phyloP scores from a whole-genome alignment of 805 yeast species.

The Cyberlindnera suaveolens region DNA sequence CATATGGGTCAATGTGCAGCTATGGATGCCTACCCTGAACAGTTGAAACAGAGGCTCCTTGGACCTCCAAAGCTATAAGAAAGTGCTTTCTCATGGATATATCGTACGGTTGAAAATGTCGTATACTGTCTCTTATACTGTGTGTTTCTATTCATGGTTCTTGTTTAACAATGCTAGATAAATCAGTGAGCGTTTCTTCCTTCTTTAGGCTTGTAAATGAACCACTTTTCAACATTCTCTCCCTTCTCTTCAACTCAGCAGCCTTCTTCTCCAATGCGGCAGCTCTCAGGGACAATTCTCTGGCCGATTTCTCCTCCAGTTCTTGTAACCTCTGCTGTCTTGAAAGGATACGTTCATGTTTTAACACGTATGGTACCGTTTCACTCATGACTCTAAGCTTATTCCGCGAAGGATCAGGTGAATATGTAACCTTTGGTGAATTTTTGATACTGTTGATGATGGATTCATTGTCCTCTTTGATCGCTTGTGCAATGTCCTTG shows the following conservation, averaged over 20 bases:
- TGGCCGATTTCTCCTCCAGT: slow-evolving; percentile 71
- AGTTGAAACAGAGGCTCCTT: slow-evolving; percentile 25
- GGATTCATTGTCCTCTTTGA: slow-evolving; percentile 32
- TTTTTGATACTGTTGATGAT: slow-evolving; percentile 30
- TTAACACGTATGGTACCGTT: slow-evolving; percentile 77
- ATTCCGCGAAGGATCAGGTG: slow-evolving; percentile 40
- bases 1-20: slow-evolving; percentile 50
- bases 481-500: slow-evolving; percentile 30
- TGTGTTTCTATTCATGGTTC: slow-evolving; percentile 2
- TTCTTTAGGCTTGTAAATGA: slow-evolving; percentile 30
- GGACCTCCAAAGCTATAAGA: slow-evolving; percentile 32
- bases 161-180: slow-evolving; percentile 36
- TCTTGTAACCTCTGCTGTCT: slow-evolving; percentile 77
- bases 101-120: no score
- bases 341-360: slow-evolving; percentile 68
- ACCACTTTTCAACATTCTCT: slow-evolving; percentile 38
- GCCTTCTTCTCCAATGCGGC: slow-evolving; percentile 72
- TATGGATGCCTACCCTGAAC: slow-evolving; percentile 33
- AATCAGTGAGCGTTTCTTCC: slow-evolving; percentile 50
- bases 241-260: slow-evolving; percentile 55
- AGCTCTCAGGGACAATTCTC: slow-evolving; percentile 68
- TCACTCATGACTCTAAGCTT: slow-evolving; percentile 74
- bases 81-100: not conserved
- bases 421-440: slow-evolving; percentile 27
- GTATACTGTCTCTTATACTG: not conserved